phyloP scores from a whole-genome alignment of 139 green algal genomes.

The Pleodorina starrii region DNA sequence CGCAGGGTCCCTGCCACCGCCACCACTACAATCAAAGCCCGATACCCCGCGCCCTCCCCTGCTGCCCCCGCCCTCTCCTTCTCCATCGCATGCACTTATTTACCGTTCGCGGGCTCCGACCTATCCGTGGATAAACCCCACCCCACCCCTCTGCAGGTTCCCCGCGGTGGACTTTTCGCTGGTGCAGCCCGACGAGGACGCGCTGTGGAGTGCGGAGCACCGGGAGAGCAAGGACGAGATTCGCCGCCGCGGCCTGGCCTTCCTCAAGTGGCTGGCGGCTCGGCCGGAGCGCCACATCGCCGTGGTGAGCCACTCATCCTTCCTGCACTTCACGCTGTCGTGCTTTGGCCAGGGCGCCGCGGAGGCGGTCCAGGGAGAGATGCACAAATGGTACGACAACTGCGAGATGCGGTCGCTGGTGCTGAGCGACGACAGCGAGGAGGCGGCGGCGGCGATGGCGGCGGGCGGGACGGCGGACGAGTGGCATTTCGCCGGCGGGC shows the following conservation, averaged over 20 bases:
- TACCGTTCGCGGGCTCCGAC: too few relatives aligned
- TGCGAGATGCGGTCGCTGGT: conserved; percentile 67
- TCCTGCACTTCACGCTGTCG: conserved; percentile 63
- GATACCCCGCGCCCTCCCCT: too few relatives aligned
- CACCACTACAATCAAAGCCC: background rate
- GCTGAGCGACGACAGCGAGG: conserved; percentile 35
- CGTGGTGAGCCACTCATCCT: conserved; percentile 67
- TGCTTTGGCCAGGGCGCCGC: conserved; percentile 42
- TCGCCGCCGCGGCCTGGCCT: conserved; percentile 31
- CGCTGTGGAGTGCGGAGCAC: conserved; percentile 56
- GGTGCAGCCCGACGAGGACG: conserved; percentile 63
- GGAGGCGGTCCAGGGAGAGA: conserved; percentile 41
- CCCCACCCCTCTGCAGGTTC: conserved; percentile 27
- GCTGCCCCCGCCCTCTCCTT: too few relatives aligned
- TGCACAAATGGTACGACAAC: conserved; percentile 56
- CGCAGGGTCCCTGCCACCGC: background rate
- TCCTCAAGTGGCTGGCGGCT: conserved; percentile 31
- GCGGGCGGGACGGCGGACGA: background rate
- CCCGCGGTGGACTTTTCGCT: conserved; percentile 69
- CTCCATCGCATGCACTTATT: too few relatives aligned
- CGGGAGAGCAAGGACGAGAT: conserved; percentile 67
- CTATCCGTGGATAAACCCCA: too few relatives aligned
- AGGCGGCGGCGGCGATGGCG: background rate
- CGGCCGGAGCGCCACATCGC: conserved; percentile 65
- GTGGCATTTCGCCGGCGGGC: conserved; percentile 28